Evolutionary conservation across 192 early-diverging fungal species (phyloP), one percentile per base, ranked within the genome.

Genomic region (Diversispora epigaea): DNA sequence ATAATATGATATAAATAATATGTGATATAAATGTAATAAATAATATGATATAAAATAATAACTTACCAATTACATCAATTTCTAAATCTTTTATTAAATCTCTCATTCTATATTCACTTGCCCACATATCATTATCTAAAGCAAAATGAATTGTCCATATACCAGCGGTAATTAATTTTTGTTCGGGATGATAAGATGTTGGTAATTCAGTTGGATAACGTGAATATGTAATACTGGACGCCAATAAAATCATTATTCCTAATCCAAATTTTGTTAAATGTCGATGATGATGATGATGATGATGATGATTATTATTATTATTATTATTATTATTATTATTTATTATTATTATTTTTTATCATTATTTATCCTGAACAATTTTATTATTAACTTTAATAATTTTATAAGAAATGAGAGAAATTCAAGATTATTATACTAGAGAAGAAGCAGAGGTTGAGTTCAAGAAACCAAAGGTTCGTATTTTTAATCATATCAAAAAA

Each of bases 141-240:
- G 88, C 91, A 80, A 94, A 94, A 82, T 94, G 92, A 77, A 94
- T 90, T 3, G 92, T 94, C 92, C 92, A 94, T 74, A 94, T 94
- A 66, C 84, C 91, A 44, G 88, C 87, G 15, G 92, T 94, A 47
- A 94, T 80, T 57, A 88, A 72, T 55, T 90, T 89, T 72, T 90
- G 83, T 44, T 89, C 86, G 11, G 87, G 84, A 65, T 85, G 88
- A 68, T 86, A 78, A 15, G 92, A 91, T 56, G 61, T 65, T 11
- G 92, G 92, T 4, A 79, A 58, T 9, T 81, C 80, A 6, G 81
- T 83, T 3, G 88, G 84, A 39, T 83, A 52, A 54, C 91, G 87
- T 49, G 77, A 73, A 45, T 80, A 69, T 47, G 79, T 76, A 47
- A 86, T 67, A 41, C 80, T 50, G 17, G 74, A 55, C 1, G 85